Conservation (phyloP, 306 rosid species). For the Hylodesmum podocarpum region DNA sequence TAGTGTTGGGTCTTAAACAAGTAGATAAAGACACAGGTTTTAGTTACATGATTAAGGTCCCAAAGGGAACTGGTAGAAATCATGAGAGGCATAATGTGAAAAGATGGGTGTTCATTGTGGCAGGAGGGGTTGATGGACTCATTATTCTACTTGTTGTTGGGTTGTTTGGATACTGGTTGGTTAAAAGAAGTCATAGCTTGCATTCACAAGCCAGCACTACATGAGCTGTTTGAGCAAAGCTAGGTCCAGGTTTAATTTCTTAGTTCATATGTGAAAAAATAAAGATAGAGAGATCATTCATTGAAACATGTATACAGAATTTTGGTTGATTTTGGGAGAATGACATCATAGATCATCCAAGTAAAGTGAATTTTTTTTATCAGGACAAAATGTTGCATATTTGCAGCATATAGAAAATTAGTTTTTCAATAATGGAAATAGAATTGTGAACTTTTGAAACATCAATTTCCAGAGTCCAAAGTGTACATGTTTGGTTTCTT, state of each 20-base stretch:
- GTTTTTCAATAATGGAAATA: conserved; percentile 20
- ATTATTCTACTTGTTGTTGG: conserved; percentile 66
- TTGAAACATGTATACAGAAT: conserved; percentile 31
- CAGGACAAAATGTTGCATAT: conserved; percentile 16
- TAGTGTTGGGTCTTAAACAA: conserved; percentile 73
- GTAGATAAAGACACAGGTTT: conserved; percentile 49
- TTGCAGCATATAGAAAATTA: conserved; percentile 22
- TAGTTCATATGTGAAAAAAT: conserved; percentile 21
- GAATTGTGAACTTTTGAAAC: not conserved
- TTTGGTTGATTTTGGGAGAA: conserved; percentile 38
- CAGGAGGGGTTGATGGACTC: conserved; percentile 78
- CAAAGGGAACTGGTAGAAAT: conserved; percentile 46
- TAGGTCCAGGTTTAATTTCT: conserved; percentile 27
- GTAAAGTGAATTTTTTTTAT: conserved; percentile 22
- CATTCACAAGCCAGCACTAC: conserved; percentile 33
- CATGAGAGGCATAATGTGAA: conserved; percentile 50
- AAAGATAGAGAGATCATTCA: conserved; percentile 19
- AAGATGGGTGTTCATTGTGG: conserved; percentile 69
- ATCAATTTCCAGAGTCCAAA: not conserved
- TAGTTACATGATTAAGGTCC: conserved; percentile 75
- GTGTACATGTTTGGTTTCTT: not conserved
- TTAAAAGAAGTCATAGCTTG: conserved; percentile 38
- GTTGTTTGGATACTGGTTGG: conserved; percentile 62
- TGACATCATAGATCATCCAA: conserved; percentile 30
- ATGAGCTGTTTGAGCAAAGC: conserved; percentile 25